These are phyloP conservation scores for Asclepias syriaca DNA, from an alignment of 257 asterid genomes.

Conservation along the genomic window DNA sequence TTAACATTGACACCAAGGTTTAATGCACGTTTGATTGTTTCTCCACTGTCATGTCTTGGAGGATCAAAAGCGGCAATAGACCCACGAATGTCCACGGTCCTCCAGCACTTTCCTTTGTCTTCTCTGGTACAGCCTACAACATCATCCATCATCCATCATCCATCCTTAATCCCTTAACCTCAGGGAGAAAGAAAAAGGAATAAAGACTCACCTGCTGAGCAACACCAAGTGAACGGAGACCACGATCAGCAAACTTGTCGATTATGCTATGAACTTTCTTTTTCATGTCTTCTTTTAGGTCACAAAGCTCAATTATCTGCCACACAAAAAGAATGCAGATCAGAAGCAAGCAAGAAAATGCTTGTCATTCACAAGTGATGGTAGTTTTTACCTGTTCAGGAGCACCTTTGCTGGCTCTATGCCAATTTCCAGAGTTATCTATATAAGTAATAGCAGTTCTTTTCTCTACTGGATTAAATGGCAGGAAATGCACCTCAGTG, in stretches of 20 bases:
- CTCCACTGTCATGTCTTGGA: slow-evolving; percentile 57
- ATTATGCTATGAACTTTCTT: slow-evolving; percentile 38
- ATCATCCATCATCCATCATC: not conserved
- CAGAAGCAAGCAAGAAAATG: not conserved
- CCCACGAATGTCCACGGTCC: slow-evolving; percentile 53
- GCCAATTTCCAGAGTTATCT: slow-evolving; percentile 70
- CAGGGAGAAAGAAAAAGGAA: too few species aligned
- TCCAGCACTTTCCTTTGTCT: slow-evolving; percentile 48
- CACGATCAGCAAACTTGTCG: slow-evolving; percentile 54
- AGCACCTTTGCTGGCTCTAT: slow-evolving; percentile 91
- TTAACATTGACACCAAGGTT: slow-evolving; percentile 55
- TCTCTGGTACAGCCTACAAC: slow-evolving; percentile 41
- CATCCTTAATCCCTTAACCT: not conserved
- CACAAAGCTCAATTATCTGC: slow-evolving; percentile 40
- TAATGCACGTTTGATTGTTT: slow-evolving; percentile 46
- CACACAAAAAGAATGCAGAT: not conserved
- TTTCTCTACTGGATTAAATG: slow-evolving; percentile 88
- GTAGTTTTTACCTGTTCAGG: slow-evolving; percentile 66
- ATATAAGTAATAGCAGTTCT: slow-evolving; percentile 82
- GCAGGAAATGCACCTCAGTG: slow-evolving; percentile 81
- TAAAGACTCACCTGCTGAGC: slow-evolving; percentile 35
- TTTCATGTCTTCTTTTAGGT: slow-evolving; percentile 26
- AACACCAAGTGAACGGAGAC: slow-evolving; percentile 54
- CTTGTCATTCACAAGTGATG: not conserved
- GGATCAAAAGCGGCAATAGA: slow-evolving; percentile 58